phyloP scores from a whole-genome alignment of 768 basidiomycete genomes.

The Rhizopogon roseolus region DNA sequence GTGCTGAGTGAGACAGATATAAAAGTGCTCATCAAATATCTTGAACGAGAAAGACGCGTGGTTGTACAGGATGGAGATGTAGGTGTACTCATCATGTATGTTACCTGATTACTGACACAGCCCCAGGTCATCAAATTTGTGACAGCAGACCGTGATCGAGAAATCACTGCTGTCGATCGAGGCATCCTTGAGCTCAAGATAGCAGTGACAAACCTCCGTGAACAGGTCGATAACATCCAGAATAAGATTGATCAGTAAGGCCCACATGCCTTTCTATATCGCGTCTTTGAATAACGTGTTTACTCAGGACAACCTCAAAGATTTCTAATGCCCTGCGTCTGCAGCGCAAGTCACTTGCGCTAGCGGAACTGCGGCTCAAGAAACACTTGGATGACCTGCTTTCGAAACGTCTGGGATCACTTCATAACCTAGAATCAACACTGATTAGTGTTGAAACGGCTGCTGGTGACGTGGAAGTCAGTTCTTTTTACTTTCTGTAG shows the following conservation, averaged over 20 bases:
- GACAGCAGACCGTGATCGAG: conserved; percentile 26
- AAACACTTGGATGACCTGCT: conserved; percentile 80
- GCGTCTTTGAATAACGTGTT: not conserved
- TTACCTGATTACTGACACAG: conserved; percentile 1
- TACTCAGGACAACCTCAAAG: conserved; percentile 57
- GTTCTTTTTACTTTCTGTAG: conserved; percentile 9
- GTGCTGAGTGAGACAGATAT: conserved; percentile 60
- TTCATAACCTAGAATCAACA: conserved; percentile 72
- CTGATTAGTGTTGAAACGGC: conserved; percentile 81
- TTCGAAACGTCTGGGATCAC: conserved; percentile 65
- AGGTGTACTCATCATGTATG: conserved; percentile 24
- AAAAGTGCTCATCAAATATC: conserved; percentile 66
- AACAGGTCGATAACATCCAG: conserved; percentile 68
- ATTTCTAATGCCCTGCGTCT: conserved; percentile 61
- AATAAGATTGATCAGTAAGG: conserved; percentile 68
- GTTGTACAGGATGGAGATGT: conserved; percentile 69
- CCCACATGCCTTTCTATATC: not conserved
- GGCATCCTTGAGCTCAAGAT: conserved; percentile 79
- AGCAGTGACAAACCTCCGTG: conserved; percentile 61
- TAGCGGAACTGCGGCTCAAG: conserved; percentile 73
- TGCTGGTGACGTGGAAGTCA: conserved; percentile 84
- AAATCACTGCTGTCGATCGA: conserved; percentile 72
- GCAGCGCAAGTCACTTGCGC: conserved; percentile 68
- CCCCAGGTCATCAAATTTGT: conserved; percentile 80
- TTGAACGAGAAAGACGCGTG: conserved; percentile 69